A percentile compares a stretch with the other conserved stretches of the same genome.
phyloP scores from a whole-genome alignment of 345 rosid species.

The Fremontodendron californicum region DNA sequence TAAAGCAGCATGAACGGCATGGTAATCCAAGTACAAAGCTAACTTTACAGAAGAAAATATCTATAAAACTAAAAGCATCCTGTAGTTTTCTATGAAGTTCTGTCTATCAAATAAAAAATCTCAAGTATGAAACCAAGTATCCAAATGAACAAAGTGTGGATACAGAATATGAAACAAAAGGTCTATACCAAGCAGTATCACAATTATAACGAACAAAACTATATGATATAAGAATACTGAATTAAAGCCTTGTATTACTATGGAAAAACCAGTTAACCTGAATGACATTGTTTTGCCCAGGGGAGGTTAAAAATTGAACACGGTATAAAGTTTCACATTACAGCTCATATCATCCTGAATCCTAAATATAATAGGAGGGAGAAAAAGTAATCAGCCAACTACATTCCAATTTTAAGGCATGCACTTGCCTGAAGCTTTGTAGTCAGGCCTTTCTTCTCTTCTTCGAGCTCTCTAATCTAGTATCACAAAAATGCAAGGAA shows the following conservation, averaged over 20 bases:
- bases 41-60: neutral
- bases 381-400: neutral
- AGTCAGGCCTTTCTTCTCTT: constrained; percentile 91
- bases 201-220: neutral
- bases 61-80: neutral
- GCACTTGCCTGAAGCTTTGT: constrained; percentile 92
- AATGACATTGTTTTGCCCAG: neutral
- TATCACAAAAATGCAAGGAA: constrained; percentile 20
- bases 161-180: neutral
- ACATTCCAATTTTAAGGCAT: constrained; percentile 6
- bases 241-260: neutral
- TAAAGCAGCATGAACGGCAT: neutral
- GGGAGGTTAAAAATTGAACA: neutral
- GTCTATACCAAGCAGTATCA: neutral
- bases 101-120: neutral
- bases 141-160: neutral
- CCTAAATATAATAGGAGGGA: neutral
- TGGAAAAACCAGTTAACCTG: neutral
- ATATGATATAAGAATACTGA: neutral
- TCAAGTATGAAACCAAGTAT: neutral
- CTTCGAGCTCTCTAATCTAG: constrained; percentile 93
- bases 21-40: neutral
- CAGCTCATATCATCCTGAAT: neutral
- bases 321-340: neutral
- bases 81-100: neutral